These are phyloP conservation scores for Crucihimalaya himalaica DNA, from an alignment of 345 rosid genomes.

Conservation along the genomic window DNA sequence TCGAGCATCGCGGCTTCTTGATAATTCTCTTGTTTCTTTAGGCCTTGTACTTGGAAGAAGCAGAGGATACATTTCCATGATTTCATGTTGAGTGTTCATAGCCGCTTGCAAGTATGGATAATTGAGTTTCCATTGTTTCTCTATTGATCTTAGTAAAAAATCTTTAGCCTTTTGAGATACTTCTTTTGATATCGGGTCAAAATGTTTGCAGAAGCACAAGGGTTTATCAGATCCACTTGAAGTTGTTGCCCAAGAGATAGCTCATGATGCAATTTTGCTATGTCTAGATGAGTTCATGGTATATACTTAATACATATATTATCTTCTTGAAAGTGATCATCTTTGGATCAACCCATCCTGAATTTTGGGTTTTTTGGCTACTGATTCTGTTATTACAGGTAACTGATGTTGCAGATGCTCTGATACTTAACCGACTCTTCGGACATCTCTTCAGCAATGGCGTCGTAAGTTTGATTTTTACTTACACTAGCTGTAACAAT, in stretches of 20 bases:
- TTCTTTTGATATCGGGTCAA: background rate
- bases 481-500: background rate
- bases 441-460: constrained; percentile 82
- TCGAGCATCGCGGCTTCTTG: background rate
- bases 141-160: background rate
- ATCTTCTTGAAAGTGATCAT: constrained; percentile 9
- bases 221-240: constrained; percentile 97
- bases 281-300: constrained; percentile 99
- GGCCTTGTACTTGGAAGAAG: constrained; percentile 93
- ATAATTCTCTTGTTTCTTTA: constrained; percentile 29
- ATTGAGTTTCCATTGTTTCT: background rate
- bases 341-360: constrained; percentile 28
- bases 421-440: constrained; percentile 86
- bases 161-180: constrained; percentile 3
- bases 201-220: constrained; percentile 74
- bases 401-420: constrained; percentile 97
- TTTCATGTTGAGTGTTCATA: constrained; percentile 95
- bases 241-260: constrained; percentile 95
- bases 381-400: constrained; percentile 50
- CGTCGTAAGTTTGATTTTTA: constrained; percentile 58
- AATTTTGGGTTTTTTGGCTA: constrained; percentile 3
- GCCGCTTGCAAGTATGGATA: constrained; percentile 79
- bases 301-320: constrained; percentile 4
- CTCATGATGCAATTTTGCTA: constrained; percentile 83
- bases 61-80: constrained; percentile 97